phyloP scores from a whole-genome alignment of 345 rosid species.

The Raphanus sativus region DNA sequence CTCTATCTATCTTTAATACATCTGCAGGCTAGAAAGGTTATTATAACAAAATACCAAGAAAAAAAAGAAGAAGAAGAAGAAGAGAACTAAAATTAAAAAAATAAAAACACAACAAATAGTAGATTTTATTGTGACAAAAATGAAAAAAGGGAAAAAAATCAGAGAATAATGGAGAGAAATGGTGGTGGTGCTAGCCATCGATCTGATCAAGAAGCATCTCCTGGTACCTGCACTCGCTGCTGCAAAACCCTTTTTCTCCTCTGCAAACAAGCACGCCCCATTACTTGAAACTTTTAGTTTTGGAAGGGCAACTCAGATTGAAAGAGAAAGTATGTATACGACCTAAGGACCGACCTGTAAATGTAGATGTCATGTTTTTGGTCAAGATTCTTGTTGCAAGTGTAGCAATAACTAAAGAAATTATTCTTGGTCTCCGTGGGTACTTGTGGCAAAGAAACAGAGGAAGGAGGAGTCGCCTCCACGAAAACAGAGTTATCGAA shows the following conservation, averaged over 20 bases:
- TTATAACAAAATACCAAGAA: too few relatives aligned
- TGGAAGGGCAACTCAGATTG: neutral
- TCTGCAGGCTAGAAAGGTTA: constrained; percentile 2
- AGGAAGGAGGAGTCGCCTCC: constrained; percentile 15
- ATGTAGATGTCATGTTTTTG: constrained; percentile 51
- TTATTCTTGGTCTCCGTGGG: neutral
- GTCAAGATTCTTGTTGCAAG: constrained; percentile 76
- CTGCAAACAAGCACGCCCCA: constrained; percentile 41
- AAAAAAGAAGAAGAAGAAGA: neutral
- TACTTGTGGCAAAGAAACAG: neutral
- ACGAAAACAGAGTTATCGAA: constrained; percentile 68
- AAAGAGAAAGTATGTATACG: neutral
- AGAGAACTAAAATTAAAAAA: neutral
- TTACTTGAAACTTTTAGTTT: neutral
- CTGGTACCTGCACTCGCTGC: constrained; percentile 67
- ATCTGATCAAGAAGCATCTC: constrained; percentile 66
- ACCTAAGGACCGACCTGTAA: constrained; percentile 57
- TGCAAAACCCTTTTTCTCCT: constrained; percentile 88
- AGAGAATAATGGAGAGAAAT: neutral
- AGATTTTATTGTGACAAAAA: constrained; percentile 10
- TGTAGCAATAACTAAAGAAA: constrained; percentile 38
- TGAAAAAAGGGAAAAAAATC: neutral
- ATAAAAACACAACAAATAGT: neutral
- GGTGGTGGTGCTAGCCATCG: constrained; percentile 21
- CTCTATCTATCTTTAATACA: constrained; percentile 1